Conservation (phyloP, 345 rosid genomes). For the Ceriops tagal region DNA sequence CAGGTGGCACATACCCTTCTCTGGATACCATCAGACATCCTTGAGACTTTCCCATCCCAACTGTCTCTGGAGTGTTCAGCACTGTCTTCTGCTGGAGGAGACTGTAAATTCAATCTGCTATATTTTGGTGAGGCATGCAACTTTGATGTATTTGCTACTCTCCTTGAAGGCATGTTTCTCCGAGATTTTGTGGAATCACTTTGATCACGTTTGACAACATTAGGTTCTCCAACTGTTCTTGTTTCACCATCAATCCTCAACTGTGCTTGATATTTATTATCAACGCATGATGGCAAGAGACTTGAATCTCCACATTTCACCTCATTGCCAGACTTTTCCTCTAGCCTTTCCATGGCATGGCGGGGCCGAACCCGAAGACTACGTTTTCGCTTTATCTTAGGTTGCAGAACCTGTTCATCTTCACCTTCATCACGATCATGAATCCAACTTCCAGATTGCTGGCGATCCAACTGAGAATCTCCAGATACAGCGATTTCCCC, state of each 20-base stretch:
- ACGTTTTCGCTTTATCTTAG: constrained; percentile 93
- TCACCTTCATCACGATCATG: constrained; percentile 95
- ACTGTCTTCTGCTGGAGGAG: constrained; percentile 51
- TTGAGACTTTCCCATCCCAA: constrained; percentile 56
- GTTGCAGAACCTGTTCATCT: constrained; percentile 97
- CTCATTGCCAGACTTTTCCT: constrained; percentile 53
- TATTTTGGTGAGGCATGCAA: constrained; percentile 63
- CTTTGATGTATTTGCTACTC: constrained; percentile 60
- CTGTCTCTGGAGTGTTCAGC: constrained; percentile 56
- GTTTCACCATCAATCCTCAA: constrained; percentile 51
- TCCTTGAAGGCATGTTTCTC: constrained; percentile 63
- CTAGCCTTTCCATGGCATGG: constrained; percentile 61
- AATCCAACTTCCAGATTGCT: constrained; percentile 92
- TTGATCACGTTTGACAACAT: constrained; percentile 58
- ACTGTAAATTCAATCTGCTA: constrained; percentile 51
- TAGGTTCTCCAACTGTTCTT: constrained; percentile 36
- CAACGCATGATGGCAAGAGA: constrained; percentile 46
- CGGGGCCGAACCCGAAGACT: constrained; percentile 92
- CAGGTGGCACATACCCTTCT: constrained; percentile 60
- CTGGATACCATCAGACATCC: constrained; percentile 77
- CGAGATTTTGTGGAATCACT: constrained; percentile 59
- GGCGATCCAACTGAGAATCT: constrained; percentile 88
- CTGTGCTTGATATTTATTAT: constrained; percentile 61
- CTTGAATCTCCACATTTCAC: constrained; percentile 54
- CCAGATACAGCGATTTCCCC: constrained; percentile 96